phyloP scores from a whole-genome alignment of 2,329 filamentous ascomycete species.

The Canariomyces notabilis region DNA sequence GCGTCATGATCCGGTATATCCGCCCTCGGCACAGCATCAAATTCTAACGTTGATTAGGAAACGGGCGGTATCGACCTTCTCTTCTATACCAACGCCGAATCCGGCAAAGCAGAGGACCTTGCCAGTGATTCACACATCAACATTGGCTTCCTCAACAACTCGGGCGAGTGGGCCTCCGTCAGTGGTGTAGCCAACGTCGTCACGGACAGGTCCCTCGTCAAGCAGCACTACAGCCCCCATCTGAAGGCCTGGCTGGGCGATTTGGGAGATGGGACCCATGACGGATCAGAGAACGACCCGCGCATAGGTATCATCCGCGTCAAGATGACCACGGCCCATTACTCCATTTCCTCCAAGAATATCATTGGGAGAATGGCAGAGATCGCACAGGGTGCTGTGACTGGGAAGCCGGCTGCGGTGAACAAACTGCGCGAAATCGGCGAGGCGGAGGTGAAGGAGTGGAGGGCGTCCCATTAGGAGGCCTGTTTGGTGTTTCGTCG shows the following conservation, averaged over 20 bases:
- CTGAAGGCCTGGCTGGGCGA: constrained; percentile 86
- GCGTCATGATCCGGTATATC: constrained; percentile 16
- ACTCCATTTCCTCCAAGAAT: constrained; percentile 60
- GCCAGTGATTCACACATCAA: constrained; percentile 69
- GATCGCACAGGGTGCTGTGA: constrained; percentile 69
- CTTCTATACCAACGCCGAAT: constrained; percentile 89
- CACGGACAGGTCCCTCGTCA: constrained; percentile 62
- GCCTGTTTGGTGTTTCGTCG: not conserved
- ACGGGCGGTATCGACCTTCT: constrained; percentile 72
- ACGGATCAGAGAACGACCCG: constrained; percentile 76
- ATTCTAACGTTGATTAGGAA: constrained; percentile 49
- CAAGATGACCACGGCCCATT: constrained; percentile 66
- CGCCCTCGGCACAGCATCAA: no score
- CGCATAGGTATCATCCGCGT: constrained; percentile 78
- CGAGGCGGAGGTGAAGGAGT: constrained; percentile 60
- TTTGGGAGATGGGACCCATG: constrained; percentile 74
- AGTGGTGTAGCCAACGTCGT: constrained; percentile 67
- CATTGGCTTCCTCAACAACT: constrained; percentile 69
- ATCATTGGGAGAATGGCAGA: constrained; percentile 61
- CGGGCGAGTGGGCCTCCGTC: constrained; percentile 81
- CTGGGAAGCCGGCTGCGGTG: constrained; percentile 64
- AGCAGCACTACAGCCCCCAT: constrained; percentile 67
- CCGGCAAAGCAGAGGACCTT: constrained; percentile 80
- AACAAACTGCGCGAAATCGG: constrained; percentile 73
- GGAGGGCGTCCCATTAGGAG: constrained; percentile 39